Percentiles rank a stretch among this genome's conserved stretches.
phyloP scores from a whole-genome alignment of 2,329 filamentous ascomycete species.

The Monilinia laxa region DNA sequence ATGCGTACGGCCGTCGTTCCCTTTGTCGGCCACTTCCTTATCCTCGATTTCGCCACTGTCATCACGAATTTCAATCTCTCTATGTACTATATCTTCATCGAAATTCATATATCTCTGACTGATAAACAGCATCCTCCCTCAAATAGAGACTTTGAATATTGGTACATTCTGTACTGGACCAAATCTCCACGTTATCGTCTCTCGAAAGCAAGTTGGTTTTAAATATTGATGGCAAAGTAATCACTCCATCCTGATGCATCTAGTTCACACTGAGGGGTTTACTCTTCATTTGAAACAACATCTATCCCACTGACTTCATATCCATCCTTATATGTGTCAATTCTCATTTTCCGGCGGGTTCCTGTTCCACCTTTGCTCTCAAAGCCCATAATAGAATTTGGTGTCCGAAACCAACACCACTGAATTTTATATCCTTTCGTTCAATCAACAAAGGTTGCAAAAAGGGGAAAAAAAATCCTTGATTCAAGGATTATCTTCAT shows the following conservation, averaged over 20 bases:
- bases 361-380: conserved; percentile 65
- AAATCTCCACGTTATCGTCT: conserved; percentile 52
- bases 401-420: conserved; percentile 90
- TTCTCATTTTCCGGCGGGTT: conserved; percentile 72
- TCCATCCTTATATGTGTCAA: conserved; percentile 69
- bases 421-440: conserved; percentile 60
- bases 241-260: conserved; percentile 80
- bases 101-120: conserved; percentile 90
- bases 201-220: conserved; percentile 5
- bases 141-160: conserved; percentile 75
- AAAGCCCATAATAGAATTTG: conserved; percentile 77
- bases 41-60: conserved; percentile 70
- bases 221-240: conserved; percentile 53
- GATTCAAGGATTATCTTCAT: conserved; percentile 75
- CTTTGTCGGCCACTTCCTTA: conserved; percentile 69
- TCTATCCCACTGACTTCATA: conserved; percentile 66
- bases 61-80: conserved; percentile 65
- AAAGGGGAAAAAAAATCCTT: conserved; percentile 65
- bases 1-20: conserved; percentile 61
- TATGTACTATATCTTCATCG: conserved; percentile 60
- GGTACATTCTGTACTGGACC: conserved; percentile 67
- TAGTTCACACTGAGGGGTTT: conserved; percentile 66
- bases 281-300: conserved; percentile 54
- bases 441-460: conserved; percentile 58
- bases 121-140: conserved; percentile 63